Base-by-base conservation (phyloP, 345 rosid species). In the Dipteronia sinensis region DNA sequence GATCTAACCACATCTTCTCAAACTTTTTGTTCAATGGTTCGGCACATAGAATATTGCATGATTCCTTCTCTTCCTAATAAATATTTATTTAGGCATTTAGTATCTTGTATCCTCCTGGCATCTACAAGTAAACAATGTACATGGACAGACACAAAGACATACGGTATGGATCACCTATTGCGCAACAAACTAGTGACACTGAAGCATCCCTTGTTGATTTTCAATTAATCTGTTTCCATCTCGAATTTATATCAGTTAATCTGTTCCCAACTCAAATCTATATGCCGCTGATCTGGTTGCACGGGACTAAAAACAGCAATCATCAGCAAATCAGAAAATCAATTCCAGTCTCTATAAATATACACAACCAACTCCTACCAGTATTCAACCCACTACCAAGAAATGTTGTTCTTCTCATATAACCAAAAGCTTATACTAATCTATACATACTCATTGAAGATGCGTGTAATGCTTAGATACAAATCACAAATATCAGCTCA, bases 401-500 rank as follows among this genome's bases (percentile, higher is more conserved):
- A 53, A 16, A 16, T 53, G 58, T 53, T 53, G n/a, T 53, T 53
- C 17, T 12, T 15, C 55, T 4, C 6, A 15, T 15, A 49, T 49
- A 49, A 49, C 55, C 55, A 15, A 27, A 64, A 66, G 16, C 19
- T 71, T 13, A 53, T 55, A 55, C 29, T 71, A 71, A 40, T 16
- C 56, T 25, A 25, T 9, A 49, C 10, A 70, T 16, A 25, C 44
- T 42, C 46, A 8, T 42, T 38, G 25, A 66, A 68, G 62, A 71
- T 53, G 64, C 64, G 3, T 31, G 17, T 12, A 29, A 0, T 42
- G 46, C 46, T 63, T 42, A 64, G 69, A 46, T 64, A 10, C 70
- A 9, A 31, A 27, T 1, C 65, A 49, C 69, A 64, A 74, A 47
- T 46, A 74, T 19, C 44, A 64, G 70, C 77, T 10, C 46, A 47